phyloP scores from a whole-genome alignment of 148 eudicot genomes.

The Fagopyrum tataricum region DNA sequence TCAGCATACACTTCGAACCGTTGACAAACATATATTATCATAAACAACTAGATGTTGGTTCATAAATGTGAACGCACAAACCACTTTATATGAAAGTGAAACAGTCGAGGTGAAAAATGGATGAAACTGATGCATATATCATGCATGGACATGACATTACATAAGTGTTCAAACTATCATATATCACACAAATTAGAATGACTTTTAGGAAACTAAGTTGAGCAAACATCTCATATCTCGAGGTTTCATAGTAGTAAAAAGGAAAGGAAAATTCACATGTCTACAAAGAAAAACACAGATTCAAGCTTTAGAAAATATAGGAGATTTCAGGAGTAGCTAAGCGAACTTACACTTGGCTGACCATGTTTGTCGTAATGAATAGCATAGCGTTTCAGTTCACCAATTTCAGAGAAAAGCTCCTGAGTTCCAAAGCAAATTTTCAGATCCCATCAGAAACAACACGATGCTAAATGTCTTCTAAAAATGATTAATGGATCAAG shows the following conservation, averaged over 20 bases:
- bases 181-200: background rate
- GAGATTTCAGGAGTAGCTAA: background rate
- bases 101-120: too few species aligned
- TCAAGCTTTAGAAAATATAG: background rate
- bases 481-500: slow-evolving; percentile 30
- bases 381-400: slow-evolving; percentile 86
- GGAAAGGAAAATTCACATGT: background rate
- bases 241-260: background rate
- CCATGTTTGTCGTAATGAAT: slow-evolving; percentile 76
- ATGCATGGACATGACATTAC: background rate
- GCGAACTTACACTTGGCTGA: slow-evolving; percentile 72
- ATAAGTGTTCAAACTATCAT: background rate
- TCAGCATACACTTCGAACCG: too few species aligned
- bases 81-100: too few species aligned
- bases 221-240: background rate
- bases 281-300: background rate
- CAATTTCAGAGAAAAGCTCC: slow-evolving; percentile 88
- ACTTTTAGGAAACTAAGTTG: background rate
- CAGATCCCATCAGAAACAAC: slow-evolving; percentile 36
- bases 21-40: too few species aligned
- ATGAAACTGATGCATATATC: too few species aligned
- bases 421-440: slow-evolving; percentile 51
- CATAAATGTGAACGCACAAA: too few species aligned
- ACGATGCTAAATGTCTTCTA: slow-evolving; percentile 26
- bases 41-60: too few species aligned